Evolutionary conservation across 1,139 yeast genomes (phyloP).

Genomic region (Diutina rugosa): DNA sequence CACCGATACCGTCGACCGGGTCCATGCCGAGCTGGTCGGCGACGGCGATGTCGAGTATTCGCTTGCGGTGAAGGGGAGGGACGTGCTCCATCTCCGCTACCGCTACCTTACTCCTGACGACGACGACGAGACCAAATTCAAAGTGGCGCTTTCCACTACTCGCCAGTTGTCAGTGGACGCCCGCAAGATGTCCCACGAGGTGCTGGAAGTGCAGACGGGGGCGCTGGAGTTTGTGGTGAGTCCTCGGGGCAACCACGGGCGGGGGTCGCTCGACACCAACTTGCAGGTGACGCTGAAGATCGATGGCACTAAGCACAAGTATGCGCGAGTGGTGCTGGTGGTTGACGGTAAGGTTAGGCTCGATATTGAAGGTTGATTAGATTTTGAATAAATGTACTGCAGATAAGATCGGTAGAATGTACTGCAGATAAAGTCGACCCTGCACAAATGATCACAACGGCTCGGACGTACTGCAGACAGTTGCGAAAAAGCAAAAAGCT

Average conservation of each 20-base stretch:
- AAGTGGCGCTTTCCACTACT: constrained; percentile 20
- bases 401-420: too few species aligned
- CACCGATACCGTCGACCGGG: constrained; percentile 4
- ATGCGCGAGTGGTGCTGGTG: constrained; percentile 26
- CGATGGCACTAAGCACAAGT: constrained; percentile 16
- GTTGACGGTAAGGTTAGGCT: constrained; percentile 2
- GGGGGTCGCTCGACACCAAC: constrained; percentile 26
- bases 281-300: constrained; percentile 18
- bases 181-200: constrained; percentile 21
- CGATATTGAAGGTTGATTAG: background rate
- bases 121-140: constrained; percentile 6
- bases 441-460: too few species aligned
- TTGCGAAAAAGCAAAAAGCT: too few species aligned
- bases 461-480: too few species aligned
- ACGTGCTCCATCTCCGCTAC: background rate
- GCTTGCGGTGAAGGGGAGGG: background rate
- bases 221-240: constrained; percentile 32
- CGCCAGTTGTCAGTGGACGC: constrained; percentile 13
- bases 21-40: background rate
- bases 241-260: constrained; percentile 39
- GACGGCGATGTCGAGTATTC: background rate
- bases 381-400: too few species aligned
- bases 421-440: too few species aligned
- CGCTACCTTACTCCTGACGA: background rate
- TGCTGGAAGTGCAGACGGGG: constrained; percentile 25